Evolutionary conservation across 352 stramenopile species (phyloP), one percentile per base, ranked within the genome.

Genomic region (Plasmopara muralis): DNA sequence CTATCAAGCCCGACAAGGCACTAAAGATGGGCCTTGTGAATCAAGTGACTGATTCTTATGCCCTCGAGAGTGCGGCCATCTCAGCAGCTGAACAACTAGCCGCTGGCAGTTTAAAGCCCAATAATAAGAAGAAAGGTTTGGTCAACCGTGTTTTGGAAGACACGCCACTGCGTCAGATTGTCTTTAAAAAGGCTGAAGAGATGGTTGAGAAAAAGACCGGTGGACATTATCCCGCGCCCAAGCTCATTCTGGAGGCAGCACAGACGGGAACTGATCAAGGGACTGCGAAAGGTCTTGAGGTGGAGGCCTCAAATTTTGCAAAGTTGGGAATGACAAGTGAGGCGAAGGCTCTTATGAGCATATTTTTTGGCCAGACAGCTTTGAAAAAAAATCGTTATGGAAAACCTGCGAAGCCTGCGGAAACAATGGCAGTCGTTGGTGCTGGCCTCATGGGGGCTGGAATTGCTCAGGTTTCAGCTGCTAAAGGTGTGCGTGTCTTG

Each of bases 11-110:
- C 0, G 87, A 97, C 70, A 97, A 97, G 65, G 96, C 96, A 6
- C 96, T 98, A 62, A 98, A 98, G 64, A 96, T 98, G 80, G 96
- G 96, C 6, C 77, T 99, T 15, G 96, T 98, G 5, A 92, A 99
- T 73, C 70, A 98, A 55, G 92, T 98, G 12, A 87, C 95, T 1
- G 90, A 97, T 56, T 70, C 77, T 29, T 83, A 71, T 53, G 87
- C 89, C 0, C 77, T 99, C 7, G 93, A 98, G 62, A 66, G 64
- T 45, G 89, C 96, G 13, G 95, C 95, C 0, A 91, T 98, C 53
- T 57, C 79, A 20, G 86, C 80, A 16, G 95, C 95, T 4, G 61
- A 90, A 51, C 84, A 95, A 48, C 64, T 99, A 16, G 92, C 89
- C 10, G 76, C 79, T 29, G 95, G 95, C 25, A 95, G 67, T 39